Evolutionary conservation across 1,284 basidiomycete genomes (phyloP).

Genomic region (Ganoderma leucocontextum): DNA sequence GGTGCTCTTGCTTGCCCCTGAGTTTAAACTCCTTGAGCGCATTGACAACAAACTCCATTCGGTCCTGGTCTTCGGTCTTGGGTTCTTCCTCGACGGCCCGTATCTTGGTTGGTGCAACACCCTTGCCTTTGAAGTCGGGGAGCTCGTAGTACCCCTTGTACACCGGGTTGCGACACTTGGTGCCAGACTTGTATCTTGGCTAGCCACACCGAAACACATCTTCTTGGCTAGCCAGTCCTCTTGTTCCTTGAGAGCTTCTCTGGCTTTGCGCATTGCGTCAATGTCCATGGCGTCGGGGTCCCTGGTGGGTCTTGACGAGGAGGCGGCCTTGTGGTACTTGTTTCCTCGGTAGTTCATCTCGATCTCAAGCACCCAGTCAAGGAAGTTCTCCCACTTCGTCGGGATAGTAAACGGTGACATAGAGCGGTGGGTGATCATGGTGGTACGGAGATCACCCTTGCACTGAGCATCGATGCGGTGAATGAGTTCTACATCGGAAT

Average conservation of each 20-base stretch:
- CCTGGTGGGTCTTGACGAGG: background rate
- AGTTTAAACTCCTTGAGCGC: background rate
- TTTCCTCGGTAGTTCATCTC: too few species aligned
- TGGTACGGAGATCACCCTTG: too few species aligned
- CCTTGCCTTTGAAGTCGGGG: constrained; percentile 32
- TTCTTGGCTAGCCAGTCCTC: background rate
- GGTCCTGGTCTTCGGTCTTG: background rate
- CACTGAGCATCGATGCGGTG: too few species aligned
- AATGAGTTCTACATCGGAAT: too few species aligned
- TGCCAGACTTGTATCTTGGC: background rate
- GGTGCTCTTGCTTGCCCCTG: background rate
- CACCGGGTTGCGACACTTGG: background rate
- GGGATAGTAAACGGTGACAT: too few species aligned
- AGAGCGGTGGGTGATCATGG: too few species aligned
- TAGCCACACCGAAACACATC: background rate
- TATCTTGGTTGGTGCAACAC: constrained; percentile 45
- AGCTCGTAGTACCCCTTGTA: background rate
- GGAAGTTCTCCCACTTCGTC: too few species aligned
- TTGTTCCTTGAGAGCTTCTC: background rate
- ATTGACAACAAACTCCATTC: too few species aligned
- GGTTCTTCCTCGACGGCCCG: constrained; percentile 39
- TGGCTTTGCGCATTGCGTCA: background rate
- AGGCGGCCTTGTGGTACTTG: too few species aligned
- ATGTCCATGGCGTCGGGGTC: background rate
- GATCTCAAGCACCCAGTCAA: too few species aligned